These are phyloP conservation scores for Furcasterigmium sp. DNA, from an alignment of 2,329 filamentous ascomycete genomes.

Conservation along the genomic window DNA sequence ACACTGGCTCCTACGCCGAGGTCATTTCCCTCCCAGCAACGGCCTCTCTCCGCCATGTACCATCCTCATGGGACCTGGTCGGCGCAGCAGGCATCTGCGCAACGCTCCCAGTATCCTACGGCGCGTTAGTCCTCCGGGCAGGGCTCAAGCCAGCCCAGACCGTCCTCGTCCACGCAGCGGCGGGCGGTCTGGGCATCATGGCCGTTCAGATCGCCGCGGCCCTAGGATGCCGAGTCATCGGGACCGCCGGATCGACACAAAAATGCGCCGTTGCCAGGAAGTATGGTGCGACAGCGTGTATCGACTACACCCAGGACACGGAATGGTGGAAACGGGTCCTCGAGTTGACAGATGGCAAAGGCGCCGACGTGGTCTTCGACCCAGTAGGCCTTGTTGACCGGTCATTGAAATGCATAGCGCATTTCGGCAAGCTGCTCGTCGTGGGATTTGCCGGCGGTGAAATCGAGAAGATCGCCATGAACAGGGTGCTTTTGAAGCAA, in stretches of 20 bases:
- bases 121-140: slow-evolving; percentile 36
- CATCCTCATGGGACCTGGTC: slow-evolving; percentile 35
- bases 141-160: slow-evolving; percentile 38
- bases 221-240: slow-evolving; percentile 47
- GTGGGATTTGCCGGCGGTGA: slow-evolving; percentile 48
- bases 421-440: slow-evolving; percentile 48
- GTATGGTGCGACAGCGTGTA: slow-evolving; percentile 33
- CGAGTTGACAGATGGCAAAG: slow-evolving; percentile 38
- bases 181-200: slow-evolving; percentile 49
- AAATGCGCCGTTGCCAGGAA: slow-evolving; percentile 36
- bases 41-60: slow-evolving; percentile 33
- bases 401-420: slow-evolving; percentile 47
- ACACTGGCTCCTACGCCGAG: slow-evolving; percentile 47
- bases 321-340: slow-evolving; percentile 47
- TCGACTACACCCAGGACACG: slow-evolving; percentile 29
- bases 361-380: slow-evolving; percentile 55
- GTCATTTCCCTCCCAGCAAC: slow-evolving; percentile 35
- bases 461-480: slow-evolving; percentile 74
- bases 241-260: slow-evolving; percentile 38
- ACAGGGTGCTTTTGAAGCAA: slow-evolving; percentile 47
- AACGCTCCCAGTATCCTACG: slow-evolving; percentile 49
- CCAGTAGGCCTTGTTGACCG: slow-evolving; percentile 50
- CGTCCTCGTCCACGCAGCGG: slow-evolving; percentile 49
- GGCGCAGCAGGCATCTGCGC: slow-evolving; percentile 48
- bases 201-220: slow-evolving; percentile 51